phyloP scores from a whole-genome alignment of 352 stramenopile species.

The Phytophthora pluvialis region DNA sequence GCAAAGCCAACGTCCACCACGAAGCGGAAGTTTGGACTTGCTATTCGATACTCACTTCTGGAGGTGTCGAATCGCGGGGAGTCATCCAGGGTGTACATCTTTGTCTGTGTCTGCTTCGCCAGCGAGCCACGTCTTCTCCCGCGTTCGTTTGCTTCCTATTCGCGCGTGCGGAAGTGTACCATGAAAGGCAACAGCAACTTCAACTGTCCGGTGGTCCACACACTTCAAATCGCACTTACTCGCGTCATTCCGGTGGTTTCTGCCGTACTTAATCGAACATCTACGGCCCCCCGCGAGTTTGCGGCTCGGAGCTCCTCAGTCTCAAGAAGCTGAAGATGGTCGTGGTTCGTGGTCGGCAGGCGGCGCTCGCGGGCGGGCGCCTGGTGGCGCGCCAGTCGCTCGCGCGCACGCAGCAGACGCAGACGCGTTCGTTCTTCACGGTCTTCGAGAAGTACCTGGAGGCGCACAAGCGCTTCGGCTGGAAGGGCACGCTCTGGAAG shows the following conservation, averaged over 20 bases:
- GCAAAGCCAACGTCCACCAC: too few relatives aligned
- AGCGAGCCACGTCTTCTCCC: too few relatives aligned
- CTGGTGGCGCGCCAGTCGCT: conserved; percentile 29
- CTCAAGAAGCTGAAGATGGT: conserved; percentile 20
- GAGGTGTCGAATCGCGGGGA: too few relatives aligned
- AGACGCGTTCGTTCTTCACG: conserved; percentile 79
- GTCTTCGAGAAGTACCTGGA: conserved; percentile 86
- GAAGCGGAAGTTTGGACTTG: too few relatives aligned
- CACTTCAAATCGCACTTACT: conserved; percentile 16
- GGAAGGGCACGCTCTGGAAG: conserved; percentile 85
- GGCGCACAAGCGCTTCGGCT: conserved; percentile 81
- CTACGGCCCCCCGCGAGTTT: conserved; percentile 10
- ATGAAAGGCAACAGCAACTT: background rate
- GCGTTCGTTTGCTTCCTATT: too few relatives aligned
- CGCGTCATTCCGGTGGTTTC: conserved; percentile 2
- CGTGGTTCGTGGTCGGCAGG: conserved; percentile 29
- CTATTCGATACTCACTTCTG: too few relatives aligned
- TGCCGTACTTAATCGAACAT: conserved; percentile 18
- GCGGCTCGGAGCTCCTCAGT: conserved; percentile 18
- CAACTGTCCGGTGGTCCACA: background rate
- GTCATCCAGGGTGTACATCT: too few relatives aligned
- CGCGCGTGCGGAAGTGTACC: too few relatives aligned
- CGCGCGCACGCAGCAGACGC: conserved; percentile 21
- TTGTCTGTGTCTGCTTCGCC: too few relatives aligned
- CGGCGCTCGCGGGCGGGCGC: conserved; percentile 46